Percentiles rank a stretch among this genome's conserved stretches.
These are phyloP conservation scores for Magnaporthales sp. DNA, from an alignment of 2,329 filamentous ascomycete species.

Conservation along the genomic window DNA sequence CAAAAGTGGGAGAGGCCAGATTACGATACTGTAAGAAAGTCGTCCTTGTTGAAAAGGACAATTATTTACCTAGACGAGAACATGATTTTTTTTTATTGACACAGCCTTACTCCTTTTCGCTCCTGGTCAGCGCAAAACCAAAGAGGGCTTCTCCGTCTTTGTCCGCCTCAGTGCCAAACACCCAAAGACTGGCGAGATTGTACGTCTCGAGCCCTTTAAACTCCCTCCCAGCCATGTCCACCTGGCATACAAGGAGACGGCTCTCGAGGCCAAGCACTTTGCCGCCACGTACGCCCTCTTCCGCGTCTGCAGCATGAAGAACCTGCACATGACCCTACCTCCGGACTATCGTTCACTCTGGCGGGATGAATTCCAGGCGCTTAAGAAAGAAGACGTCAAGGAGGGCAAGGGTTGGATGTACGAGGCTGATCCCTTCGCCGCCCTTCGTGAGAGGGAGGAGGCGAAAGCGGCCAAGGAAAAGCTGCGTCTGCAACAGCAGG, in stretches of 20 bases:
- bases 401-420: conserved; percentile 85
- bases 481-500: conserved; percentile 64
- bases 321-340: conserved; percentile 88
- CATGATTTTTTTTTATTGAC: background rate
- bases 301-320: conserved; percentile 89
- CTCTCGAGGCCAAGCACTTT: conserved; percentile 87
- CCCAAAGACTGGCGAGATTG: conserved; percentile 72
- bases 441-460: conserved; percentile 70
- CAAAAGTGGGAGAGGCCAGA: conserved; percentile 93
- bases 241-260: conserved; percentile 65
- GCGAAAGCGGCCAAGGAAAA: conserved; percentile 69
- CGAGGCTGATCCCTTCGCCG: conserved; percentile 86
- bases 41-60: background rate
- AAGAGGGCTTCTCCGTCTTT: conserved; percentile 68
- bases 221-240: conserved; percentile 70
- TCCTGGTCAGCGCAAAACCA: conserved; percentile 45
- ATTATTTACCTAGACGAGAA: background rate
- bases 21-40: conserved; percentile 61
- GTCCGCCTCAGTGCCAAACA: conserved; percentile 72
- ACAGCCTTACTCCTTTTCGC: background rate
- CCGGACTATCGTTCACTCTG: conserved; percentile 84
- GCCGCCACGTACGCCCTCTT: conserved; percentile 88
- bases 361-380: conserved; percentile 70
- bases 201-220: conserved; percentile 70
- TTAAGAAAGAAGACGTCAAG: conserved; percentile 75